A percentile compares a stretch with the other conserved stretches of the same genome.
These are phyloP conservation scores for Crataegus laevigata DNA, from an alignment of 306 rosid genomes.

Conservation along the genomic window DNA sequence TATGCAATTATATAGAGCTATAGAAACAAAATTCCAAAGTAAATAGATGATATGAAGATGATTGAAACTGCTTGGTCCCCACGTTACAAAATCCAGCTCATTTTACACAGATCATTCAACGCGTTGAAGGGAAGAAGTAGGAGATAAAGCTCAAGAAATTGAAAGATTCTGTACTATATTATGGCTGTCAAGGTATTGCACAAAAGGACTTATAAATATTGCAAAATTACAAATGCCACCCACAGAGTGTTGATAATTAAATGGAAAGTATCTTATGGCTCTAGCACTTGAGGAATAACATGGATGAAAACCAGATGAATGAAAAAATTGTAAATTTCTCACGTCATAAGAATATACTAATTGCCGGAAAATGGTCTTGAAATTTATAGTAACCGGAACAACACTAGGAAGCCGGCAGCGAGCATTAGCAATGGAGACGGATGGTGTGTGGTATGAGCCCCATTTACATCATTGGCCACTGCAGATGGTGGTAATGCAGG, in stretches of 20 bases:
- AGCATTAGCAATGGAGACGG: constrained; percentile 37
- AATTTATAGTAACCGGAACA: constrained; percentile 23
- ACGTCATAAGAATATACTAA: constrained; percentile 15
- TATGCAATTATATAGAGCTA: constrained; percentile 1
- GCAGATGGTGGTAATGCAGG: constrained; percentile 55
- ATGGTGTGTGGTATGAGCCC: constrained; percentile 17
- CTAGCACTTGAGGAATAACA: constrained; percentile 6
- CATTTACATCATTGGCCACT: constrained; percentile 17
- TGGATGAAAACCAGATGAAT: not conserved
- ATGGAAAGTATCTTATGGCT: constrained; percentile 1
- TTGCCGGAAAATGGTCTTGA: not conserved
- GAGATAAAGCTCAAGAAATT: too few relatives aligned
- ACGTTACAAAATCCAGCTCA: constrained; percentile 10
- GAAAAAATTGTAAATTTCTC: constrained; percentile 9
- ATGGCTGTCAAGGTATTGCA: constrained; percentile 4
- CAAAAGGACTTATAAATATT: not conserved
- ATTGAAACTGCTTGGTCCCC: not conserved
- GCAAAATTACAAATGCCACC: constrained; percentile 4
- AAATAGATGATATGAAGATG: not conserved
- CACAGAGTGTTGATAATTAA: constrained; percentile 2
- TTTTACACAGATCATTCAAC: not conserved
- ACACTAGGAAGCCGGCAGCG: constrained; percentile 26
- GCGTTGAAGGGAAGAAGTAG: not conserved
- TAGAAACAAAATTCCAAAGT: constrained; percentile 15
- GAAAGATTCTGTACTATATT: not conserved